Base-by-base conservation (phyloP, 2,329 filamentous ascomycete genomes). In the Trichoderma harzianum region DNA sequence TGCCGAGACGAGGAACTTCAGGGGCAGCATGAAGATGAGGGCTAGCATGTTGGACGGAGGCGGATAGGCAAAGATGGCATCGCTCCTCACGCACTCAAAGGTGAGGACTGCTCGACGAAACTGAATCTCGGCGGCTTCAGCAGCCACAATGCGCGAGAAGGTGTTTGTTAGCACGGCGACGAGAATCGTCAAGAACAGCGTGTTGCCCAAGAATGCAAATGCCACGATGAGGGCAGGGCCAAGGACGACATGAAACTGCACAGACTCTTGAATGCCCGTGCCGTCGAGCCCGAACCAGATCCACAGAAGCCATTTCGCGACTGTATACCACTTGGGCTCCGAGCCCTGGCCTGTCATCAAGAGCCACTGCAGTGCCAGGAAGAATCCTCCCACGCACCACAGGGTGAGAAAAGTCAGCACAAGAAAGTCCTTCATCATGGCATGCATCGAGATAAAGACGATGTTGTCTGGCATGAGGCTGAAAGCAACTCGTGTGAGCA, bases 241-340 rank as follows among this genome's bases (percentile, higher is more conserved):
- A 3, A 93, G 85, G 28, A 92, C 80, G 79, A 88, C 84, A 78
- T 93, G 90, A 79, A 93, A 91, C 60, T 89, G 86, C 10, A 81
- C 81, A 3, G 83, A 83, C 72, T 84, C 82, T 72, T 86, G 83
- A 60, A 87, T 86, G 12, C 85, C 85, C 5, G 86, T 86, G 26
- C 85, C 91, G 73, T 93, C 91, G 1, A 93, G 86, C 1, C 91
- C 91, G 75, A 93, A 93, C 91, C 91, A 93, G 75, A 93, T 92
- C 89, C 90, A 93, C 3, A 93, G 84, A 86, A 93, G 91, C 91
- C 91, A 93, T 79, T 93, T 93, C 36, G 87, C 87, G 64, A 93
- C 91, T 0, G 90, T 91, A 34, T 80, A 78, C 82, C 83, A 84
- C 47, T 77, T 78, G 2, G 81, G 80, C 26, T 78, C 72, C 18